A percentile compares a stretch with the other conserved stretches of the same genome.
Conservation (phyloP, 345 rosid genomes). For the Lenwebbia sp. region DNA sequence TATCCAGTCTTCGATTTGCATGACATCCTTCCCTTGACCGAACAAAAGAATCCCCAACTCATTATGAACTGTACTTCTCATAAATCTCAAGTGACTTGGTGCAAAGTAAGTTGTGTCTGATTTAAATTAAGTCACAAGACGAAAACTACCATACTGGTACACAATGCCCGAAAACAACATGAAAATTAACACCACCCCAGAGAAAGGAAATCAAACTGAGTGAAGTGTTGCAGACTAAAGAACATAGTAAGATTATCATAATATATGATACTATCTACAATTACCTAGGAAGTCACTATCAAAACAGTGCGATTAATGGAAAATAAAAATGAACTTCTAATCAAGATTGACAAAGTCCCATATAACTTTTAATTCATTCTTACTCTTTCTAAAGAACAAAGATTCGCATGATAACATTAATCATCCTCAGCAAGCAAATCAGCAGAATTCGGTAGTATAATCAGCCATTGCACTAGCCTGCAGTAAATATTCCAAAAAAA, state of each 20-base stretch:
- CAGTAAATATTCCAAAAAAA: background rate
- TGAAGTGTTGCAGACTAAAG: background rate
- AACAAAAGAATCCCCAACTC: background rate
- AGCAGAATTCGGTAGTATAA: background rate
- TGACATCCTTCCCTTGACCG: background rate
- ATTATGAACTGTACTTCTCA: background rate
- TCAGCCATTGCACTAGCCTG: background rate
- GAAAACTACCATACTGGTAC: background rate
- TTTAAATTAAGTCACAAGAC: background rate
- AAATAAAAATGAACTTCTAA: background rate
- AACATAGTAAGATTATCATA: background rate
- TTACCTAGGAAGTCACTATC: background rate
- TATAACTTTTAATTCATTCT: background rate
- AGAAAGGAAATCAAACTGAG: background rate
- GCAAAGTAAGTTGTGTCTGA: background rate
- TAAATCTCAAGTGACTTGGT: background rate
- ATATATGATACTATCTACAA: background rate
- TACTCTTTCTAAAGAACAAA: background rate
- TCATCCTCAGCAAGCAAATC: background rate
- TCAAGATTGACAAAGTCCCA: background rate
- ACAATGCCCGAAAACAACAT: background rate
- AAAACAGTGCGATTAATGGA: background rate
- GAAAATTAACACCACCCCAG: background rate
- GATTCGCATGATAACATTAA: background rate
- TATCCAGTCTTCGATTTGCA: background rate